Percentiles rank a stretch among this genome's conserved stretches.
phyloP scores from a whole-genome alignment of 768 basidiomycete genomes.

The Leucogyrophana mollusca region DNA sequence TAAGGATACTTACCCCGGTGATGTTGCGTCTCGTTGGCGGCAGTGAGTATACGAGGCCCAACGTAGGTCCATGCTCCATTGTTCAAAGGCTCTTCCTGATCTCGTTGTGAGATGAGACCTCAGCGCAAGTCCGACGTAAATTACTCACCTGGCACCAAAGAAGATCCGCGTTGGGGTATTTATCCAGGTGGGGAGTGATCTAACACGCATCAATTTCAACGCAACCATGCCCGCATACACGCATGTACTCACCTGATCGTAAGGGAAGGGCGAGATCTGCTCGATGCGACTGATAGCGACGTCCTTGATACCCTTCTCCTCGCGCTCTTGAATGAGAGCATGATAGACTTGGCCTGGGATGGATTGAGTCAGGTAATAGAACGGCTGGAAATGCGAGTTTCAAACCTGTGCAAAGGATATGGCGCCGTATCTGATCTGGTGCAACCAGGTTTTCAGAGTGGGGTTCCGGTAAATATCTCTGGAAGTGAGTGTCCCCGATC shows the following conservation, averaged over 20 bases:
- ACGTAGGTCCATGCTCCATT: slow-evolving; percentile 98
- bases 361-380: slow-evolving; percentile 1
- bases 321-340: slow-evolving; percentile 84
- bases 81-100: slow-evolving; percentile 90
- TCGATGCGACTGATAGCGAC: slow-evolving; percentile 93
- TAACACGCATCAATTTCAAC: slow-evolving; percentile 27
- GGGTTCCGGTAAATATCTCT: slow-evolving; percentile 88
- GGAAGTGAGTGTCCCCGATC: slow-evolving; percentile 85
- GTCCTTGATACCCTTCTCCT: slow-evolving; percentile 87
- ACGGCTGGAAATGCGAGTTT: not conserved
- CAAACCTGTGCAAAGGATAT: slow-evolving; percentile 84
- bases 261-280: slow-evolving; percentile 96
- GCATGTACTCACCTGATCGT: slow-evolving; percentile 69
- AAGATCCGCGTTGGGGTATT: slow-evolving; percentile 92
- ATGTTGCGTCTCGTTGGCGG: slow-evolving; percentile 85
- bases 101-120: slow-evolving; percentile 3
- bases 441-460: slow-evolving; percentile 69
- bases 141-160: slow-evolving; percentile 82
- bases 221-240: not conserved
- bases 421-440: slow-evolving; percentile 86
- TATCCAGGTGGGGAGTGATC: slow-evolving; percentile 92
- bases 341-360: slow-evolving; percentile 90
- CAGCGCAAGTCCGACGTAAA: not conserved
- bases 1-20: slow-evolving; percentile 89
- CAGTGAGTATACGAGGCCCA: slow-evolving; percentile 89